These are phyloP conservation scores for Dendrobium catenatum DNA, from an alignment of 106 monocot genomes.

Conservation along the genomic window DNA sequence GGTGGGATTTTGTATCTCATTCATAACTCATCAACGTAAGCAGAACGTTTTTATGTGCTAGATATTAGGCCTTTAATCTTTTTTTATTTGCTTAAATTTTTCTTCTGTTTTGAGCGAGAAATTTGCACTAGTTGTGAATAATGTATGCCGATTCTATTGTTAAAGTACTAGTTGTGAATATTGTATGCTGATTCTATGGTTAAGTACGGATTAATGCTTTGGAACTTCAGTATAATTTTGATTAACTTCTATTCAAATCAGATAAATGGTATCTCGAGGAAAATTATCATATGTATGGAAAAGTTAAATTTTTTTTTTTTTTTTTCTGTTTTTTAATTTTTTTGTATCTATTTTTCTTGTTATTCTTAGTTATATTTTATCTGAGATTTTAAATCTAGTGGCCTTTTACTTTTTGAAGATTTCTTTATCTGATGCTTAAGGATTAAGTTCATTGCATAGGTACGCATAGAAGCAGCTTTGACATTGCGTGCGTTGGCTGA, in stretches of 20 bases:
- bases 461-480: slow-evolving; percentile 91
- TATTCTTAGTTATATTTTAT: background rate
- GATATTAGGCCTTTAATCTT: no score
- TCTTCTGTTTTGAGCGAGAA: no score
- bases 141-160: background rate
- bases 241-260: background rate
- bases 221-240: no score
- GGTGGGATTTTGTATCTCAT: no score
- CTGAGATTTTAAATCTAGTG: background rate
- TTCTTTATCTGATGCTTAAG: background rate
- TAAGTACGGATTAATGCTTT: background rate
- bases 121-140: background rate
- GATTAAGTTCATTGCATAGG: slow-evolving; percentile 36
- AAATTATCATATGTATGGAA: background rate
- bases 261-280: background rate
- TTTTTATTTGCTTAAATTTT: no score
- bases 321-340: background rate
- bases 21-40: no score
- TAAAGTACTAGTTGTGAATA: background rate
- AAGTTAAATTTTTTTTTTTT: background rate
- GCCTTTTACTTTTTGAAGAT: background rate
- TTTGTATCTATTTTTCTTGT: background rate
- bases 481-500: slow-evolving; percentile 80
- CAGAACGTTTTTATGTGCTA: no score
- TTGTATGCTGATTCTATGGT: background rate